A percentile compares a stretch with the other conserved stretches of the same genome.
Evolutionary conservation across 2,329 filamentous ascomycete genomes (phyloP).

Genomic region (Immersiporthe knoxdaviesiana): DNA sequence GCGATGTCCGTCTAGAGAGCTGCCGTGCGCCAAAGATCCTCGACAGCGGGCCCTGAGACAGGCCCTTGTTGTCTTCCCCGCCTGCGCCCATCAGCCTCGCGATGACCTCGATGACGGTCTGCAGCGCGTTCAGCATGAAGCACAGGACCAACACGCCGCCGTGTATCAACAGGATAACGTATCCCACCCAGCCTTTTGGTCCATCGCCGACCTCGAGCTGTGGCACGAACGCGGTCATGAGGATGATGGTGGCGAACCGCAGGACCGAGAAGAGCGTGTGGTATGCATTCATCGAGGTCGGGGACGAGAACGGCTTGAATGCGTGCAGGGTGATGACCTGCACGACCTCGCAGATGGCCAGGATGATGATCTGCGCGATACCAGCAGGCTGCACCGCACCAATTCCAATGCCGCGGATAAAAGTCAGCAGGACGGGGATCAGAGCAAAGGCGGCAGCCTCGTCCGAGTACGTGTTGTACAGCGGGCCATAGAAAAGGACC

Average conservation of each 20-base stretch:
- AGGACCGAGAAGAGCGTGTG: constrained; percentile 82
- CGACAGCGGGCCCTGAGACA: constrained; percentile 78
- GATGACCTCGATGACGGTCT: constrained; percentile 86
- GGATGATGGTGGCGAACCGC: constrained; percentile 73
- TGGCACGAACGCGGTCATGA: constrained; percentile 84
- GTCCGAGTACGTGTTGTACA: constrained; percentile 98
- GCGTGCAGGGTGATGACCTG: constrained; percentile 84
- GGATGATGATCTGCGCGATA: constrained; percentile 86
- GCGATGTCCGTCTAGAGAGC: constrained; percentile 72
- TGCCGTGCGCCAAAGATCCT: constrained; percentile 94
- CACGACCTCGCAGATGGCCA: constrained; percentile 93
- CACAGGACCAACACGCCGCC: constrained; percentile 84
- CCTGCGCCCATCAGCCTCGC: constrained; percentile 84
- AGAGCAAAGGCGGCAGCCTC: constrained; percentile 88
- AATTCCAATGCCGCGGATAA: constrained; percentile 85
- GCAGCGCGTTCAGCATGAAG: constrained; percentile 89
- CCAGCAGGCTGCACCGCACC: constrained; percentile 92
- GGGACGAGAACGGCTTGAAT: constrained; percentile 85
- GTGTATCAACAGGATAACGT: constrained; percentile 85
- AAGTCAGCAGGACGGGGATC: constrained; percentile 81
- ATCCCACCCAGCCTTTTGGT: constrained; percentile 92
- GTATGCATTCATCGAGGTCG: constrained; percentile 97
- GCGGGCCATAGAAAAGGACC: constrained; percentile 83
- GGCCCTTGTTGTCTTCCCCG: constrained; percentile 69
- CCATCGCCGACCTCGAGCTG: constrained; percentile 78